Percentiles rank a stretch among this genome's conserved stretches.
These are phyloP conservation scores for Parathielavia appendiculata DNA, from an alignment of 495 filamentous ascomycete genomes.

Conservation along the genomic window DNA sequence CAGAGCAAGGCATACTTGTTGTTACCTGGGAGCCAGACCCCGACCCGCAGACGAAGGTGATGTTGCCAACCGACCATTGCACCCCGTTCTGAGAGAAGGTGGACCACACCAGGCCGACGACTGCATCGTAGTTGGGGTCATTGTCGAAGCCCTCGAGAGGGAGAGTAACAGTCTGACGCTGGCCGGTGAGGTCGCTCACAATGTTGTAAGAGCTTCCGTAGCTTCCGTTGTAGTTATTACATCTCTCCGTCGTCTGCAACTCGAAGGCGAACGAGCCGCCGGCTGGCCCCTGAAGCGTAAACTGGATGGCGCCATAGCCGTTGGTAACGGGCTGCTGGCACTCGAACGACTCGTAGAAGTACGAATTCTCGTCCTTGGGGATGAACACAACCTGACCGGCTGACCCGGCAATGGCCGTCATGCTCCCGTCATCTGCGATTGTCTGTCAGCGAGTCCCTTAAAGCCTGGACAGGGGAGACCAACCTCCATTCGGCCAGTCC, in stretches of 20 bases:
- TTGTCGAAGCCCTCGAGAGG: slow-evolving; percentile 47
- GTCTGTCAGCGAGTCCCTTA: slow-evolving; percentile 1
- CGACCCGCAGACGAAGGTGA: slow-evolving; percentile 46
- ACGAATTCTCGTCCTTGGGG: slow-evolving; percentile 44
- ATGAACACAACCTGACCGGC: slow-evolving; percentile 49
- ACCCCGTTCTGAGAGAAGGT: slow-evolving; percentile 41
- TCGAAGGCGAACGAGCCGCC: slow-evolving; percentile 48
- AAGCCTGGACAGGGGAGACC: not conserved
- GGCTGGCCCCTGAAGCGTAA: slow-evolving; percentile 51
- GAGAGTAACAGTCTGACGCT: slow-evolving; percentile 48
- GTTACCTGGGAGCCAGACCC: slow-evolving; percentile 18
- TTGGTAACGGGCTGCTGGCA: slow-evolving; percentile 44
- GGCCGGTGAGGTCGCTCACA: slow-evolving; percentile 47
- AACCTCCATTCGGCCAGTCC: slow-evolving; percentile 45
- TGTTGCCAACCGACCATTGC: slow-evolving; percentile 50
- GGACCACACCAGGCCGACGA: slow-evolving; percentile 50
- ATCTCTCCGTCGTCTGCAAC: slow-evolving; percentile 48
- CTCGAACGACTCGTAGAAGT: slow-evolving; percentile 54
- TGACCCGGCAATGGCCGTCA: slow-evolving; percentile 45
- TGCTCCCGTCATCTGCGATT: slow-evolving; percentile 51
- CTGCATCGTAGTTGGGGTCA: slow-evolving; percentile 47
- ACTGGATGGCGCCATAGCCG: slow-evolving; percentile 50
- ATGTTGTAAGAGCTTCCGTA: slow-evolving; percentile 47
- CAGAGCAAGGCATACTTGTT: slow-evolving; percentile 11
- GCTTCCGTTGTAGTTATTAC: slow-evolving; percentile 27